Base-by-base conservation (phyloP, 768 basidiomycete genomes). In the Boletus eberwhitei region DNA sequence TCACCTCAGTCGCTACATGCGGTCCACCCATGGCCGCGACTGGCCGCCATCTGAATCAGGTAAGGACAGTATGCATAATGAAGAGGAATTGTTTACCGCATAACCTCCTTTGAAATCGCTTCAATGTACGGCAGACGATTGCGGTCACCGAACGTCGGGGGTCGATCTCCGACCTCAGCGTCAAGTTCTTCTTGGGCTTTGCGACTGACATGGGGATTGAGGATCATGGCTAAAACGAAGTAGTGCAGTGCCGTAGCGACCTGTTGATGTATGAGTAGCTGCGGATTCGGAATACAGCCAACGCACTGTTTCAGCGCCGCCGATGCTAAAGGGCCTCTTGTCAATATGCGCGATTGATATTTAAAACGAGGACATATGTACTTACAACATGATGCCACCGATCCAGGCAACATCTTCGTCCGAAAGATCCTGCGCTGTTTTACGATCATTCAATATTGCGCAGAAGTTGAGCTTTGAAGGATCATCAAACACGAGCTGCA, bases 351-450 rank as follows among this genome's bases (percentile, higher is more conserved):
- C 3, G 9, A 34, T 24, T 7, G 22, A 26, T 35, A 11, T 8
- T n/a, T 2, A n/a, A 26, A 19, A 8, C 5, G 13, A 26, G 24
- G 22, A 13, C 12, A 5, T 38, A n/a, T n/a, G n/a, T n/a, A 21
- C 40, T 47, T 43, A 53, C 51, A 57, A 57, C 22, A 44, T 57
- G 41, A 47, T 42, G 13, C 51, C 55, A 14, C 51, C 43, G 4
- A 48, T 53, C 55, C 55, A 56, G 8, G 55, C 55, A 26, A 57
- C 55, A 34, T 53, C 55, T 31, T 53, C 55, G 31, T 57, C 55
- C 5, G 51, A 53, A 11, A 56, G 46, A 8, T 29, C 31, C 35
- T 48, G 36, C 6, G 21, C 19, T 13, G 38, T 16, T 42, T 57
- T 57, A 6, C 41, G 39, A 17, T 53, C 52, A 32, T 57, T 53